phyloP scores from a whole-genome alignment of 2,329 filamentous ascomycete species.

The Plectosphaerella plurivora region DNA sequence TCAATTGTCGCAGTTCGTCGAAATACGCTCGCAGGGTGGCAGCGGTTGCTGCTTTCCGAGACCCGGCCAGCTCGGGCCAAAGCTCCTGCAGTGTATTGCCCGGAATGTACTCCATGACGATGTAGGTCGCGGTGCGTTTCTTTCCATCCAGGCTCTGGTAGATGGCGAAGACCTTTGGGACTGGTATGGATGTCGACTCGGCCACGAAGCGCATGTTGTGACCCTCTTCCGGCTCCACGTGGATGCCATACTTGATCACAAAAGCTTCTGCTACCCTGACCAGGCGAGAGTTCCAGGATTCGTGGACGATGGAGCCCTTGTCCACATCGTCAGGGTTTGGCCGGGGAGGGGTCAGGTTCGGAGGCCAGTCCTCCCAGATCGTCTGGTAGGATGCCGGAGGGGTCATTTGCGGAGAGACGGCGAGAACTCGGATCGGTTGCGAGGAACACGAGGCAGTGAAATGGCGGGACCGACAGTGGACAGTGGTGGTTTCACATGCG shows the following conservation, averaged over 20 bases:
- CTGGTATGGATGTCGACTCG: constrained; percentile 14
- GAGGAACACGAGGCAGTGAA: too few species aligned
- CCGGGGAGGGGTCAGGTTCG: neutral
- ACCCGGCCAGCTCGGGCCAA: neutral
- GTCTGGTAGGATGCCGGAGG: neutral
- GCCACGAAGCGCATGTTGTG: constrained; percentile 25
- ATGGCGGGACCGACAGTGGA: too few species aligned
- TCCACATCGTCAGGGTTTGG: neutral
- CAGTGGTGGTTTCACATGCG: too few species aligned
- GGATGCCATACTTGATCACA: constrained; percentile 8
- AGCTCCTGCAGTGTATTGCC: neutral
- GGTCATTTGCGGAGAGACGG: too few species aligned
- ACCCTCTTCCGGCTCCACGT: constrained; percentile 21
- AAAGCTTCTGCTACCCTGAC: constrained; percentile 13
- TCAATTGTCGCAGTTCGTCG: neutral
- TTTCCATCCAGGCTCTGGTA: constrained; percentile 6
- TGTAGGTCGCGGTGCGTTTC: neutral
- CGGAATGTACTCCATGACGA: neutral
- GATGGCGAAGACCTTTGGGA: constrained; percentile 26
- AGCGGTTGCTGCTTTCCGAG: neutral
- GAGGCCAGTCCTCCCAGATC: neutral
- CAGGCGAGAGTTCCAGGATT: neutral
- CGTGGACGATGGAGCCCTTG: neutral
- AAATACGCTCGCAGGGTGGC: neutral
- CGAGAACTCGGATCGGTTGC: too few species aligned